Evolutionary conservation across 257 asterid species (phyloP).

Genomic region (Capsicum rhomboideum): DNA sequence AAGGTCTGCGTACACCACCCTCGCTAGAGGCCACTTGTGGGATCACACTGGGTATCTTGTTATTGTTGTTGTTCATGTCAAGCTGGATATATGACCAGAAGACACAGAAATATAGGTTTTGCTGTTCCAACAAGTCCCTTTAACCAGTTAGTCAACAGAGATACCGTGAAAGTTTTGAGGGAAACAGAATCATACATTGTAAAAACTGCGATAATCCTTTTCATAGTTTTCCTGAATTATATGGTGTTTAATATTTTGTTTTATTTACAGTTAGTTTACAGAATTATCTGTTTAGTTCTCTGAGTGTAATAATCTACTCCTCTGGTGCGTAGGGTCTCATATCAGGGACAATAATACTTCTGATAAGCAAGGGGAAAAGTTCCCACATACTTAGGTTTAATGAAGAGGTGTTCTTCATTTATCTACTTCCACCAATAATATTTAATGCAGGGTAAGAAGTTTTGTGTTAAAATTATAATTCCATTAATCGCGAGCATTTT

Average conservation of each 20-base stretch:
- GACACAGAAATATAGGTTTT: not conserved
- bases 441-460: constrained; percentile 84
- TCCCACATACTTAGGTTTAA: constrained; percentile 81
- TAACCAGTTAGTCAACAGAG: not conserved
- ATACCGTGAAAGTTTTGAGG: not conserved
- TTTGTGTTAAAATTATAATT: not conserved
- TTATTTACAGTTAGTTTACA: not conserved
- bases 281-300: not conserved
- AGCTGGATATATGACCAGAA: not conserved
- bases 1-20: not conserved
- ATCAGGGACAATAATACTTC: constrained; percentile 56
- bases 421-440: constrained; percentile 88
- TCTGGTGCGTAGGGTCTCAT: constrained; percentile 40
- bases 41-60: not conserved
- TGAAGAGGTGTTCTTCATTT: constrained; percentile 82
- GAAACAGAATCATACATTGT: not conserved
- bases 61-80: not conserved
- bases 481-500: not conserved
- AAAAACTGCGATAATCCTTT: not conserved
- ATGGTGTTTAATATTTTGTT: not conserved
- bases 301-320: not conserved
- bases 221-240: not conserved
- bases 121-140: not conserved
- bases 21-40: not conserved
- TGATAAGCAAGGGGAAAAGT: constrained; percentile 66